Evolutionary conservation across 441 rosid genomes (phyloP).

Genomic region (Croton setiger): DNA sequence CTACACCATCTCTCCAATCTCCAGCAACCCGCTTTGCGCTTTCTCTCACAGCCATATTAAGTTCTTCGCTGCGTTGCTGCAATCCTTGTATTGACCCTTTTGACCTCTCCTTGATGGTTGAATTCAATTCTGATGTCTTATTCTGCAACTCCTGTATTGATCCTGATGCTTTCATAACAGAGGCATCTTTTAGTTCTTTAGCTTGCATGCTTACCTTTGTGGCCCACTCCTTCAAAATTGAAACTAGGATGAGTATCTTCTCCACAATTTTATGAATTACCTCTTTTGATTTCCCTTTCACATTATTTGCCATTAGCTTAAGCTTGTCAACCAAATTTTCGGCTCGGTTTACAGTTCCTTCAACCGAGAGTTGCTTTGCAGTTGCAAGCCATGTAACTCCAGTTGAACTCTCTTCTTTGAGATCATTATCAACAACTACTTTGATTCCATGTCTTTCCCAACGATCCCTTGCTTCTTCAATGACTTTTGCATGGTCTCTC

Average conservation of each 20-base stretch:
- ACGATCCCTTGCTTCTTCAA: constrained; percentile 82
- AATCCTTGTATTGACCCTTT: constrained; percentile 45
- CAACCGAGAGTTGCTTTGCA: constrained; percentile 44
- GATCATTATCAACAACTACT: constrained; percentile 76
- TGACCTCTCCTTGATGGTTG: constrained; percentile 44
- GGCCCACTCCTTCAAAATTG: constrained; percentile 45
- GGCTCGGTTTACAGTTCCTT: constrained; percentile 64
- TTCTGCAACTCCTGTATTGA: constrained; percentile 50
- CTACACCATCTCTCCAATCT: constrained; percentile 68
- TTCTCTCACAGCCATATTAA: constrained; percentile 48
- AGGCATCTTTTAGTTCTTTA: constrained; percentile 36
- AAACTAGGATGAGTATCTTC: constrained; percentile 40
- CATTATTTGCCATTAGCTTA: constrained; percentile 49
- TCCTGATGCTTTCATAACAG: constrained; percentile 36
- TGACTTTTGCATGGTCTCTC: constrained; percentile 70
- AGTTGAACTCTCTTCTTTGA: constrained; percentile 58
- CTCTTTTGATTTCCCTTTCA: constrained; percentile 56
- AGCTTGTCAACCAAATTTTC: constrained; percentile 59
- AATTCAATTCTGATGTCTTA: constrained; percentile 37
- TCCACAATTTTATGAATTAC: constrained; percentile 45
- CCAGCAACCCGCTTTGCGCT: constrained; percentile 63
- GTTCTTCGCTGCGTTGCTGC: constrained; percentile 47
- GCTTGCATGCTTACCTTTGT: constrained; percentile 31
- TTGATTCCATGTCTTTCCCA: constrained; percentile 87
- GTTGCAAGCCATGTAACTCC: constrained; percentile 60